A percentile compares a stretch with the other conserved stretches of the same genome.
Evolutionary conservation across 345 rosid species (phyloP).

Genomic region (Alliaria petiolata): DNA sequence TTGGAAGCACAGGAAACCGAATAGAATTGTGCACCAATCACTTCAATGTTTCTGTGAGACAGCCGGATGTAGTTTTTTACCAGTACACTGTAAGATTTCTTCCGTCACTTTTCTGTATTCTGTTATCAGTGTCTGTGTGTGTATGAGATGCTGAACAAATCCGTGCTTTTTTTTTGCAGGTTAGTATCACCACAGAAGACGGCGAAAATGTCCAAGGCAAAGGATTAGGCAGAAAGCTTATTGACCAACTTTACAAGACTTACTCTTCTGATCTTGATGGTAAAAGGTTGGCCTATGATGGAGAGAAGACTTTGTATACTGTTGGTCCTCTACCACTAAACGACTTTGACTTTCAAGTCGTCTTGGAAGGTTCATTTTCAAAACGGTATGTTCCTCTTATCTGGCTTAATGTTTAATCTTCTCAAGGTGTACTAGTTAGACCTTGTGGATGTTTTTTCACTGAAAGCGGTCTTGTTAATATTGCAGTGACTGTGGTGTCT

Average conservation of each 20-base stretch:
- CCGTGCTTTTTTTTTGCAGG: slow-evolving; percentile 44
- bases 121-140: no score
- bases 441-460: not conserved
- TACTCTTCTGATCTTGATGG: slow-evolving; percentile 59
- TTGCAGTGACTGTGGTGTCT: slow-evolving; percentile 36
- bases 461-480: not conserved
- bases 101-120: slow-evolving; percentile 3
- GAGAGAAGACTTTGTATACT: slow-evolving; percentile 68
- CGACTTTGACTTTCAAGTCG: slow-evolving; percentile 53
- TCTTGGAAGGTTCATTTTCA: slow-evolving; percentile 61
- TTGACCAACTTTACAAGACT: slow-evolving; percentile 62
- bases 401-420: not conserved
- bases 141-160: not conserved
- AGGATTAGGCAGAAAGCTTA: slow-evolving; percentile 66
- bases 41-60: slow-evolving; percentile 54
- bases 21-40: slow-evolving; percentile 64
- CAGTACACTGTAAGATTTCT: slow-evolving; percentile 65
- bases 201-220: slow-evolving; percentile 48
- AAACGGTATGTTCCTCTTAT: slow-evolving; percentile 41
- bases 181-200: slow-evolving; percentile 57
- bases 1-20: slow-evolving; percentile 47
- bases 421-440: slow-evolving; percentile 14
- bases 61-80: slow-evolving; percentile 60
- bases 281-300: slow-evolving; percentile 76
- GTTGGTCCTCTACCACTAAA: slow-evolving; percentile 74